Evolutionary conservation across 164 flowering plant genomes (phyloP).

Genomic region (Pachysandra terminalis): DNA sequence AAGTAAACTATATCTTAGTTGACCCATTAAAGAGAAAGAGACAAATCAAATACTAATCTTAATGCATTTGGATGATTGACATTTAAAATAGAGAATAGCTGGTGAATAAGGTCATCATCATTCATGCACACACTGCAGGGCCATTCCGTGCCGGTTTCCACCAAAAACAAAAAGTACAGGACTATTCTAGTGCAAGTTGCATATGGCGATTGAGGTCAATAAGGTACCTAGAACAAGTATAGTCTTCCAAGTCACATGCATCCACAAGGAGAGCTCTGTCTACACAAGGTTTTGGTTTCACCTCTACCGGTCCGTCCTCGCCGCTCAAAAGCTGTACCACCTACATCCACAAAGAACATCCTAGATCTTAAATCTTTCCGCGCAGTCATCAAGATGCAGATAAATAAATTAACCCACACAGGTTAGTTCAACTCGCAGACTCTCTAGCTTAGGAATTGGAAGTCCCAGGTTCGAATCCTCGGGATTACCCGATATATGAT

Average conservation of each 20-base stretch:
- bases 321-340: slow-evolving; percentile 63
- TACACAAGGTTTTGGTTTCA: slow-evolving; percentile 24
- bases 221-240: slow-evolving; percentile 59
- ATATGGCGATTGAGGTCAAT: slow-evolving; percentile 71
- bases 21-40: background rate
- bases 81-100: background rate
- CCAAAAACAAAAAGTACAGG: background rate
- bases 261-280: slow-evolving; percentile 44
- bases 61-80: background rate
- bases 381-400: background rate
- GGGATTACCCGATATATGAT: no score
- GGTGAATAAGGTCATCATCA: background rate
- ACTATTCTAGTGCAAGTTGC: slow-evolving; percentile 68
- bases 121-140: no score
- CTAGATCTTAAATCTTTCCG: background rate
- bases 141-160: background rate
- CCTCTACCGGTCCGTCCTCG: slow-evolving; percentile 34
- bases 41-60: background rate
- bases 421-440: no score
- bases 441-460: no score
- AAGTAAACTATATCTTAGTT: background rate
- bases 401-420: no score
- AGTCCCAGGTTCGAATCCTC: no score
- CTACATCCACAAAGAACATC: slow-evolving; percentile 30
- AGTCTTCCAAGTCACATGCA: slow-evolving; percentile 68